Evolutionary conservation across 1,139 yeast species (phyloP), one percentile per base, ranked within the genome.

Genomic region (Hansenula lynferdii): DNA sequence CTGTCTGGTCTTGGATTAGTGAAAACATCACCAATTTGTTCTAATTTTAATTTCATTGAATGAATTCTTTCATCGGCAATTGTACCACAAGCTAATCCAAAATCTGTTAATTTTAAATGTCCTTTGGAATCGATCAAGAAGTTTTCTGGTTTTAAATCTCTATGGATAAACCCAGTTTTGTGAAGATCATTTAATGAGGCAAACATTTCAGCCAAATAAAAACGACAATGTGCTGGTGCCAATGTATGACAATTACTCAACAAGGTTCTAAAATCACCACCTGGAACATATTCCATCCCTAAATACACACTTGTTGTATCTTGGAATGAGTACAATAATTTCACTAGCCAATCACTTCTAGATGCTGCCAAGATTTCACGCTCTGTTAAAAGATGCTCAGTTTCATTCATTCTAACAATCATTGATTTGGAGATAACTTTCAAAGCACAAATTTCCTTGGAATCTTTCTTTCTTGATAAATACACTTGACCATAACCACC

Each of bases 401-500:
- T 89, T 64, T 94, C 99, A 59, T 92, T 96, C 48, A 90, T 75
- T 62, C 86, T 90, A 43, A 87, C 80, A 49, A 94, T 70, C 47
- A 90, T 69, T 54, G 84, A 84, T 62, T 94, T 94, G 61, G 89
- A 90, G 56, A 94, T 74, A 17, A 92, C 86, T 60, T 94, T 94
- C 53, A 94, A 72, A 1, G 99, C 99, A 64, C 97, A 92, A 35
- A 94, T 84, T 63, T 94, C 99, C 50, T 84, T 79, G 6, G 97
- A 89, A 57, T 94, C 99, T 51, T 82, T 82, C 68, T 94, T 94
- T 50, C 92, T 77, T 1, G 99, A 97, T 49, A 94, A 69, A 54
- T 86, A 94, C 15, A 94, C 98, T 65, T 89, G 96, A 19, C 99
- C 99, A 57, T 94, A 94, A 4, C 99, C 98, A 56, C 99, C 99